Base-by-base conservation (phyloP, 164 flowering plant species). In the Paratinospora sagittata region DNA sequence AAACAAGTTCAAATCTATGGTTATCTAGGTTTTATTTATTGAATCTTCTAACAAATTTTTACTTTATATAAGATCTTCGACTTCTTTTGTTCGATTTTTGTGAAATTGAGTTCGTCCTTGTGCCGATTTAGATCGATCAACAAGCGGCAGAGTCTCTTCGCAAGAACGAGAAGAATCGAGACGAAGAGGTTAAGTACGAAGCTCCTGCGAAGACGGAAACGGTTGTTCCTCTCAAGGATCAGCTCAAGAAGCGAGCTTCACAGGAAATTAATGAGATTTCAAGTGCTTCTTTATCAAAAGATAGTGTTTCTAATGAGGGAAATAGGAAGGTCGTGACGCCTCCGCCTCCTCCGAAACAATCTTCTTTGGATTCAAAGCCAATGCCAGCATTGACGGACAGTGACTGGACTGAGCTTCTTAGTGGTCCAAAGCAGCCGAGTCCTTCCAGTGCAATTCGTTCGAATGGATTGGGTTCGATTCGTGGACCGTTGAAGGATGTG, bases 71-170 rank as follows among this genome's bases (percentile, higher is more conserved):
- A n/a, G 19, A 30, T 30, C 6, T 27, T 27, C 21, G n/a, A 13
- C 21, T 74, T 27, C n/a, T 8, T 60, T 67, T 68, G 2, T 9
- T 30, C 3, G n/a, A 27, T 19, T 67, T 41, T 36, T 65, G n/a
- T 43, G 47, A 21, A 36, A 65, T 65, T 65, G 58, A 43, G 60
- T 71, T 39, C 33, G 14, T 43, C 66, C 8, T 55, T 2, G 27
- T 58, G 10, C n/a, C 17, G 57, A 37, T 61, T 63, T 84, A 95
- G 98, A 90, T 95, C 72, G 97, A 95, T 73, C 97, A 92, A 80
- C 92, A 88, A 89, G 98, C 98, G 39, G 97, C 97, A 26, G 97
- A 90, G 63, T 89, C 97, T 64, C 87, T 95, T 6, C 61, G 82
- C 9, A 90, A 90, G 83, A 75, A 78, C 39, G 96, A 95, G 66